Percentiles rank a stretch among this genome's conserved stretches.
phyloP scores from a whole-genome alignment of 495 filamentous ascomycete genomes.

The Halenospora varia region DNA sequence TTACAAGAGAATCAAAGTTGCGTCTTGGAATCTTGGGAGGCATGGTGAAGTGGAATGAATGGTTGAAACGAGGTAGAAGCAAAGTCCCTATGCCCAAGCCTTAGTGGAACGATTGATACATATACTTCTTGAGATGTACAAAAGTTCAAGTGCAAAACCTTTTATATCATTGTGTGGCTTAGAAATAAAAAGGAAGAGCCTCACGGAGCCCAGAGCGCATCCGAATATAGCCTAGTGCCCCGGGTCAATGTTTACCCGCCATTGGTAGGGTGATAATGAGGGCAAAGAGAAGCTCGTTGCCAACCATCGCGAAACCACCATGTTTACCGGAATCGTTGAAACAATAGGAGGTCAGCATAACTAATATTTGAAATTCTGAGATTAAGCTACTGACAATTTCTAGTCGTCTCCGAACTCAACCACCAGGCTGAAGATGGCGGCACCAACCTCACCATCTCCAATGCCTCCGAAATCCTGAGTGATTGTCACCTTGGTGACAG shows the following conservation, averaged over 20 bases:
- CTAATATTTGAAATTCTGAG: background rate
- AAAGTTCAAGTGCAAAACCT: too few species aligned
- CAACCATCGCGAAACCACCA: constrained; percentile 31
- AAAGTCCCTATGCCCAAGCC: too few species aligned
- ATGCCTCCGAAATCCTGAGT: constrained; percentile 67
- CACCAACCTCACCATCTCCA: constrained; percentile 82
- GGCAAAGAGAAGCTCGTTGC: background rate
- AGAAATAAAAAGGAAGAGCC: too few species aligned
- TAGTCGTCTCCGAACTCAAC: constrained; percentile 81
- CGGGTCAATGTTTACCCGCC: background rate
- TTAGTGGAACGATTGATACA: too few species aligned
- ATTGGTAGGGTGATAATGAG: background rate
- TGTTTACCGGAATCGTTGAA: constrained; percentile 99
- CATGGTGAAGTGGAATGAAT: too few species aligned
- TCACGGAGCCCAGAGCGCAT: too few species aligned
- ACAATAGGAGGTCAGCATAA: constrained; percentile 75
- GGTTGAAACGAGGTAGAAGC: too few species aligned
- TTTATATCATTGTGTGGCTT: too few species aligned
- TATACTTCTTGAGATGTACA: too few species aligned
- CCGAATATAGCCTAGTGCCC: background rate
- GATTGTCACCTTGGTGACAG: constrained; percentile 89
- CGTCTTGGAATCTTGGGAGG: too few species aligned
- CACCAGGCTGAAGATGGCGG: constrained; percentile 76
- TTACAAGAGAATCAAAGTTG: too few species aligned
- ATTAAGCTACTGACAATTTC: constrained; percentile 23